Conservation (phyloP, 2,329 filamentous ascomycete genomes). For the Ustulina deusta region DNA sequence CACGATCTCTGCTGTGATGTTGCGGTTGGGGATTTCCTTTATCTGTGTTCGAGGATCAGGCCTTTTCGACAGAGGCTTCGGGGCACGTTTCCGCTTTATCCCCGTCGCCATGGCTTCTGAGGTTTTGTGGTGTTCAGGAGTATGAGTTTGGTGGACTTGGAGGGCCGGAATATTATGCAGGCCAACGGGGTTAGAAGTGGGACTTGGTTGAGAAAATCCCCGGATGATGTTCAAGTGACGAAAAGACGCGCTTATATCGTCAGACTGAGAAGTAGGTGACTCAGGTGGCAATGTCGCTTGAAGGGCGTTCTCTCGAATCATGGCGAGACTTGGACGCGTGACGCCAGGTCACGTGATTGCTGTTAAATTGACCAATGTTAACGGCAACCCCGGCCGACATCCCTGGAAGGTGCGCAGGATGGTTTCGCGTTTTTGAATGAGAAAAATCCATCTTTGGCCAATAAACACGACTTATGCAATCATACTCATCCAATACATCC, state of each 20-base stretch:
- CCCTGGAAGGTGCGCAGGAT: not conserved
- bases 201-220: not conserved
- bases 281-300: slow-evolving; percentile 19
- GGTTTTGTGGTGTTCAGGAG: not conserved
- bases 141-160: not conserved
- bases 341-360: slow-evolving; percentile 44
- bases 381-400: not conserved
- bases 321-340: slow-evolving; percentile 34
- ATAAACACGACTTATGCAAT: not conserved
- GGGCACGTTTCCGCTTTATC: slow-evolving; percentile 47
- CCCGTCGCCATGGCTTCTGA: slow-evolving; percentile 42
- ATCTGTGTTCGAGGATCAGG: slow-evolving; percentile 30
- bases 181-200: not conserved
- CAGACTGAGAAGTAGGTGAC: slow-evolving; percentile 6
- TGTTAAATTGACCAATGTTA: slow-evolving; percentile 39
- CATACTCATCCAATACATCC: too few relatives aligned
- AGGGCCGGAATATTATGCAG: not conserved
- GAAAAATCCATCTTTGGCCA: not conserved
- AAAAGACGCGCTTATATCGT: slow-evolving; percentile 13
- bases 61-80: slow-evolving; percentile 12
- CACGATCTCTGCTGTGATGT: slow-evolving; percentile 17
- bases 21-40: slow-evolving; percentile 21
- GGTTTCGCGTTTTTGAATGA: not conserved
- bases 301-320: slow-evolving; percentile 30
- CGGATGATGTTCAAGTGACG: not conserved